phyloP scores from a whole-genome alignment of 1,139 yeast species.

The Geotrichum siamense region DNA sequence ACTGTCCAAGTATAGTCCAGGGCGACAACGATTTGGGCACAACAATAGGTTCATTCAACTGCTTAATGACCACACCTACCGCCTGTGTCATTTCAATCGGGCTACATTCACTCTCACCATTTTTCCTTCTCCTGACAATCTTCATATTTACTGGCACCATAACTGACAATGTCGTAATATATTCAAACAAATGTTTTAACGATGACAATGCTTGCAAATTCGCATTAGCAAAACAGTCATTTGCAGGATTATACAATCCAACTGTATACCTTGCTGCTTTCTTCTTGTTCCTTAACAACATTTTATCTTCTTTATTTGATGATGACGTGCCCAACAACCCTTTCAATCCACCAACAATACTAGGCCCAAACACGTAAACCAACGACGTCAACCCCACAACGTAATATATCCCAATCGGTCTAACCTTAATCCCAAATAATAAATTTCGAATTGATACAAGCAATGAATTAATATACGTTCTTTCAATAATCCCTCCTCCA shows the following conservation, averaged over 20 bases:
- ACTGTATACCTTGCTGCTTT: conserved; percentile 71
- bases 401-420: too few relatives aligned
- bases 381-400: background rate
- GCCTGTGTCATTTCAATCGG: conserved; percentile 33
- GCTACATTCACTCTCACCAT: background rate
- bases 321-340: background rate
- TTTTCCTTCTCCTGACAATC: background rate
- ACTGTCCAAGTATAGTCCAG: conserved; percentile 65
- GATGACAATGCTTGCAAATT: conserved; percentile 79
- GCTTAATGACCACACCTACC: conserved; percentile 46
- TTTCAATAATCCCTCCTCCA: too few relatives aligned
- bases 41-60: conserved; percentile 57
- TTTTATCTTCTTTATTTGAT: background rate
- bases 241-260: conserved; percentile 72
- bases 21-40: conserved; percentile 56
- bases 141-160: conserved; percentile 33
- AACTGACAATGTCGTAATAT: conserved; percentile 39
- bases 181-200: conserved; percentile 54
- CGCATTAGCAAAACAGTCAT: conserved; percentile 92
- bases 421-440: too few relatives aligned
- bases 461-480: too few relatives aligned
- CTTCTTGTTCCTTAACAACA: conserved; percentile 29
- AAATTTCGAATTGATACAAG: too few relatives aligned
- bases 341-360: too few relatives aligned
- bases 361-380: background rate